These are phyloP conservation scores for Arbutus unedo DNA, from an alignment of 148 eudicot genomes.

Conservation along the genomic window DNA sequence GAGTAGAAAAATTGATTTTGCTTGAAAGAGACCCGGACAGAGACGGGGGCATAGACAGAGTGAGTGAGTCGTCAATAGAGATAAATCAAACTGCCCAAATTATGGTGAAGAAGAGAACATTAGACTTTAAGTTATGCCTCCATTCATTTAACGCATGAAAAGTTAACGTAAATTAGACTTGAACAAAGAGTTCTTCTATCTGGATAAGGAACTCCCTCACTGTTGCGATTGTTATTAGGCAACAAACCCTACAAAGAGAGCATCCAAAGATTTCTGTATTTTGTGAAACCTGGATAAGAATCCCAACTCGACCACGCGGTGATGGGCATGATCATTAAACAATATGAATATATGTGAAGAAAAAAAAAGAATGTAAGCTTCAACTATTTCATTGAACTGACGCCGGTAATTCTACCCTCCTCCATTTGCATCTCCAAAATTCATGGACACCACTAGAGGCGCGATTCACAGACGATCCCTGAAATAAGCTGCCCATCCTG, in stretches of 20 bases:
- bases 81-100: too few relatives aligned
- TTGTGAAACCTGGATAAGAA: constrained; percentile 9
- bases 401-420: constrained; percentile 6
- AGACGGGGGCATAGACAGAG: too few relatives aligned
- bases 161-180: neutral
- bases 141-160: too few relatives aligned
- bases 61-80: too few relatives aligned
- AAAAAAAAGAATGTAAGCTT: neutral
- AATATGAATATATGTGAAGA: neutral
- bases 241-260: neutral
- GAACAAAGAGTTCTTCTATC: neutral
- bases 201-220: neutral
- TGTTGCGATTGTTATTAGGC: neutral
- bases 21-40: too few relatives aligned
- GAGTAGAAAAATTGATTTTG: too few relatives aligned
- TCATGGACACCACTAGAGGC: neutral
- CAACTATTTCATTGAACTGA: neutral
- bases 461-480: neutral
- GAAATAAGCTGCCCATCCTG: neutral
- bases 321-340: neutral
- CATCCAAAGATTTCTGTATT: neutral
- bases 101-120: too few relatives aligned
- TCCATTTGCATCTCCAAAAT: constrained; percentile 12
- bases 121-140: too few relatives aligned
- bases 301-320: constrained; percentile 3